These are phyloP conservation scores for Ogataea kodamae DNA, from an alignment of 805 yeast genomes.

Conservation along the genomic window DNA sequence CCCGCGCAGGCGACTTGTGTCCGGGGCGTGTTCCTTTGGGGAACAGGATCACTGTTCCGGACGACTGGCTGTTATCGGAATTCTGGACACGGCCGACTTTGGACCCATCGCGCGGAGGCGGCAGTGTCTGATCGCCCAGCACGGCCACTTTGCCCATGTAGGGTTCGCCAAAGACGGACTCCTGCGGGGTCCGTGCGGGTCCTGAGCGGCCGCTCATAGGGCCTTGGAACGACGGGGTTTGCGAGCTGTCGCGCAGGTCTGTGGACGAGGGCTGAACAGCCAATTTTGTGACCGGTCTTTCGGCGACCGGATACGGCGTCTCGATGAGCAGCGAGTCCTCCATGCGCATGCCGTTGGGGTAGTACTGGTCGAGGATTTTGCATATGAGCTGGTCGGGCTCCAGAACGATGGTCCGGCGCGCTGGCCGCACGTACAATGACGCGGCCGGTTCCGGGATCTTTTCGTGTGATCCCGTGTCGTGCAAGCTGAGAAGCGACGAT, in stretches of 20 bases:
- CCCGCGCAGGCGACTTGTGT: slow-evolving; percentile 19
- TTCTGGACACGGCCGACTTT: slow-evolving; percentile 16
- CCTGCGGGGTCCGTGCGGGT: slow-evolving; percentile 14
- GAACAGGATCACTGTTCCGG: slow-evolving; percentile 46
- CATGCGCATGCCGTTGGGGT: slow-evolving; percentile 66
- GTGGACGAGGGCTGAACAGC: not conserved
- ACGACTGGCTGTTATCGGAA: slow-evolving; percentile 12
- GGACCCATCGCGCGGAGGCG: slow-evolving; percentile 28
- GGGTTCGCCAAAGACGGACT: slow-evolving; percentile 11
- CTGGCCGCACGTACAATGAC: not conserved
- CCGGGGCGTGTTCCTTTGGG: slow-evolving; percentile 37
- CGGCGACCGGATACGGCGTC: slow-evolving; percentile 30
- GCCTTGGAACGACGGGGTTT: slow-evolving; percentile 10
- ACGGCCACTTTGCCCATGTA: slow-evolving; percentile 24
- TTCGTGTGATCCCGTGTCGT: slow-evolving; percentile 6
- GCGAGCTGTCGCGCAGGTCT: slow-evolving; percentile 5
- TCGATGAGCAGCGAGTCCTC: slow-evolving; percentile 62
- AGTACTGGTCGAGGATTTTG: slow-evolving; percentile 54
- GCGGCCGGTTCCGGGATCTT: slow-evolving; percentile 9
- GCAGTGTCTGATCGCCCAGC: slow-evolving; percentile 29
- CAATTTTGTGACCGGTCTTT: slow-evolving; percentile 1
- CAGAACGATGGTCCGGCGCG: slow-evolving; percentile 21
- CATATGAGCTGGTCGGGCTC: slow-evolving; percentile 65
- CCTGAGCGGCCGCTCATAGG: slow-evolving; percentile 12
- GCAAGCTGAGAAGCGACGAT: slow-evolving; percentile 20